Percentiles rank a stretch among this genome's conserved stretches.
Evolutionary conservation across 306 rosid species (phyloP).

Genomic region (Pyrus pyrifolia): DNA sequence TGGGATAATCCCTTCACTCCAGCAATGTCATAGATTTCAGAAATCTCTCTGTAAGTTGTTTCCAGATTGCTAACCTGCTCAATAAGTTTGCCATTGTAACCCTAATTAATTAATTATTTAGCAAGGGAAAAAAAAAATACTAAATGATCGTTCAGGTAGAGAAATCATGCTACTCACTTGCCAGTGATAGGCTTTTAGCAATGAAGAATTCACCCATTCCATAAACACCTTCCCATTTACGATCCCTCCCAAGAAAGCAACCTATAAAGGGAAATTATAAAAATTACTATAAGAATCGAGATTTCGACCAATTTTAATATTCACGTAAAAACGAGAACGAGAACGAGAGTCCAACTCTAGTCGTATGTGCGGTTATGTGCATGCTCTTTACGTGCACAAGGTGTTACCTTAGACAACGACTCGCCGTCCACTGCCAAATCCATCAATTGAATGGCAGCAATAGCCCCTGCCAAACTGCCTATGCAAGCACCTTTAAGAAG

Average conservation of each 20-base stretch:
- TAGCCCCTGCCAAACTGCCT: conserved; percentile 34
- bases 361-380: neutral
- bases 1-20: conserved; percentile 28
- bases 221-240: conserved; percentile 33
- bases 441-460: conserved; percentile 34
- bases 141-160: neutral
- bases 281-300: neutral
- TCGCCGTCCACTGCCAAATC: conserved; percentile 18
- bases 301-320: neutral
- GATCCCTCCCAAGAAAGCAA: conserved; percentile 26
- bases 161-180: conserved; percentile 18
- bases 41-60: conserved; percentile 20
- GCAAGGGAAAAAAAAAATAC: neutral
- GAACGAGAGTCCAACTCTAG: neutral
- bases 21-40: conserved; percentile 22
- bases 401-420: conserved; percentile 23
- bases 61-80: conserved; percentile 31
- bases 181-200: conserved; percentile 32
- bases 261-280: conserved; percentile 8
- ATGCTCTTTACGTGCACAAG: neutral
- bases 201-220: conserved; percentile 31
- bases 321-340: neutral
- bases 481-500: conserved; percentile 22
- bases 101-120: neutral
- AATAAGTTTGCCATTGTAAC: neutral